Evolutionary conservation across 345 rosid genomes (phyloP), one percentile per base, ranked within the genome.

Genomic region (Heritiera fomes): DNA sequence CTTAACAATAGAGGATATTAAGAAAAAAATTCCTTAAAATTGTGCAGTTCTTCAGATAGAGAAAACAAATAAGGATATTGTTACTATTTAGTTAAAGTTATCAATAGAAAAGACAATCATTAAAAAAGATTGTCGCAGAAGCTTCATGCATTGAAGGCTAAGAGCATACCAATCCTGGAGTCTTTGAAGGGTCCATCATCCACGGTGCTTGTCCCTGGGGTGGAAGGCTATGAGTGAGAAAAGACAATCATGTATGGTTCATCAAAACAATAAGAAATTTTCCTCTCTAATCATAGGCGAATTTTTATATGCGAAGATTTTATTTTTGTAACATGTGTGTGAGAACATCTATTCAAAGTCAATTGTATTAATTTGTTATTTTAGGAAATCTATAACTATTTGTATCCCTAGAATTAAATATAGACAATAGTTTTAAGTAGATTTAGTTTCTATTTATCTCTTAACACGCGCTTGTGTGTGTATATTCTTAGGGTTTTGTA

Each of bases 101-200:
- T 58, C 5, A 41, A 43, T 12, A 68, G 23, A 68, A 78, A 78
- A 17, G 43, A 18, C 7, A 0, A 32, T 32, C 14, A 61, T 13
- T 13, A 52, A 12, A 3, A 50, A 66, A 66, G 74, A 14, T 9
- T 18, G 8, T 53, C 89, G 82, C 92, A 41, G 6, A 5, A 41
- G 43, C 43, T 41, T 41, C 43, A 41, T 41, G 43, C 43, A 41
- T 5, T 41, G 43, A 41, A 41, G 43, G 43, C 43, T 41, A 95
- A 94, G 43, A 41, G 43, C 90, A 83, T 92, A 95, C 96, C 93
- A 95, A 80, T 82, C 81, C 96, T 10, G 95, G 97, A 71, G 84
- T 77, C 80, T 84, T 91, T 46, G 99, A 91, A 77, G 92, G 91
- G 84, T 92, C 92, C 77, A 53, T 77, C 41, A 4, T 23, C 84